A percentile compares a stretch with the other conserved stretches of the same genome.
Conservation (phyloP, 1,284 basidiomycete genomes). For the Melampsora medusae region DNA sequence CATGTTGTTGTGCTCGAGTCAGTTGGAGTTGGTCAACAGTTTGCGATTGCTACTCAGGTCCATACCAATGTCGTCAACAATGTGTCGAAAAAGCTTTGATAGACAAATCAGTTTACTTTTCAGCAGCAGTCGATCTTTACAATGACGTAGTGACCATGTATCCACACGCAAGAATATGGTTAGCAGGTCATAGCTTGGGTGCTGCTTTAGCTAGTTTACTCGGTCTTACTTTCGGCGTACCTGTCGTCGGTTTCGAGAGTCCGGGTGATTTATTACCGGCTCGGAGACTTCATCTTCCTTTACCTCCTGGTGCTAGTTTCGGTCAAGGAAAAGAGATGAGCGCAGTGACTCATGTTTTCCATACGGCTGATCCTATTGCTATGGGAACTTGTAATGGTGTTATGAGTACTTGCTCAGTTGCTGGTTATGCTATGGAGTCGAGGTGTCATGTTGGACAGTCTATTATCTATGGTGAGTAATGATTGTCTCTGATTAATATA, state of each 20-base stretch:
- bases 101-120: conserved; percentile 84
- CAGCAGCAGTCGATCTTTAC: conserved; percentile 72
- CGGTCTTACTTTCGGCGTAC: conserved; percentile 86
- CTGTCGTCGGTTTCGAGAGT: conserved; percentile 83
- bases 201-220: conserved; percentile 82
- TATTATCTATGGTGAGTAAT: conserved; percentile 35
- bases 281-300: conserved; percentile 77
- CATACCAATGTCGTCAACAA: conserved; percentile 69
- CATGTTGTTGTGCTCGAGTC: conserved; percentile 92
- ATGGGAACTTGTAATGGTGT: conserved; percentile 71
- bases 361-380: conserved; percentile 76
- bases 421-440: conserved; percentile 66
- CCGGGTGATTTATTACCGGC: conserved; percentile 88
- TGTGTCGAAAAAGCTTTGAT: conserved; percentile 78
- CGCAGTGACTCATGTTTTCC: conserved; percentile 68
- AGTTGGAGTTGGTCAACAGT: conserved; percentile 94
- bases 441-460: conserved; percentile 30
- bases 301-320: conserved; percentile 56
- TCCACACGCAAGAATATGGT: conserved; percentile 87
- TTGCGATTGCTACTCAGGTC: conserved; percentile 82
- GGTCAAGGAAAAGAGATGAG: conserved; percentile 45
- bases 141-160: conserved; percentile 92
- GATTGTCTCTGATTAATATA: background rate
- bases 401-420: conserved; percentile 66
- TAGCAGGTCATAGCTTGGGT: conserved; percentile 85